These are phyloP conservation scores for Neurospora intermedia DNA, from an alignment of 495 filamentous ascomycete genomes.

Conservation along the genomic window DNA sequence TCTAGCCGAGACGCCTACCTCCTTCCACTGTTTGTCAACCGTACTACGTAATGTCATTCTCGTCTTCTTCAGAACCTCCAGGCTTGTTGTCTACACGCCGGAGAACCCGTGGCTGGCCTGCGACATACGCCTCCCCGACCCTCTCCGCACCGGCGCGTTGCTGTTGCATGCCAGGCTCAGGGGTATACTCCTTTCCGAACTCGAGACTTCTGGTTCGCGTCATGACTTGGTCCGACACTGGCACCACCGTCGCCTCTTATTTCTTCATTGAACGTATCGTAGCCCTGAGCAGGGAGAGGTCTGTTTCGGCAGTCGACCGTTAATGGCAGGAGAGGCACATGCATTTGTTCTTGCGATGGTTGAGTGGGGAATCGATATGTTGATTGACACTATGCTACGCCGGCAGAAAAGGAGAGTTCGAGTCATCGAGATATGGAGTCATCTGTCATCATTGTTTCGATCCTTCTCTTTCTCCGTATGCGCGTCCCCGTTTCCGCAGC, in stretches of 20 bases:
- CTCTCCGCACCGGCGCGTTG: background rate
- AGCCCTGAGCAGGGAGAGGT: background rate
- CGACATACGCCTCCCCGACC: background rate
- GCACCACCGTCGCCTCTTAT: background rate
- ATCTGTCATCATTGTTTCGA: background rate
- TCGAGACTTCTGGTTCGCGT: background rate
- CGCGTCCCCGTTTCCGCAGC: background rate
- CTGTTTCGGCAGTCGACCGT: background rate
- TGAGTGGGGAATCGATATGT: background rate
- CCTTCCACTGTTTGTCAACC: background rate
- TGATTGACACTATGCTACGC: background rate
- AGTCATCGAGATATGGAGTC: background rate
- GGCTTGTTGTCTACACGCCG: background rate
- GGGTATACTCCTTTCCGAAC: background rate
- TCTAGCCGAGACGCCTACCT: background rate
- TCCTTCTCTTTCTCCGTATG: background rate
- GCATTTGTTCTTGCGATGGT: background rate
- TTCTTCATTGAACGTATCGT: background rate
- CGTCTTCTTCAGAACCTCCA: background rate
- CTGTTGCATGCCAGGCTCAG: background rate
- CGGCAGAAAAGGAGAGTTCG: background rate
- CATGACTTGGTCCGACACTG: background rate
- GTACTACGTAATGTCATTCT: background rate
- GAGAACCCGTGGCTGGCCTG: background rate
- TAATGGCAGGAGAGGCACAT: background rate